These are phyloP conservation scores for Sclerotinia borealis DNA, from an alignment of 2,329 filamentous ascomycete genomes.

Conservation along the genomic window DNA sequence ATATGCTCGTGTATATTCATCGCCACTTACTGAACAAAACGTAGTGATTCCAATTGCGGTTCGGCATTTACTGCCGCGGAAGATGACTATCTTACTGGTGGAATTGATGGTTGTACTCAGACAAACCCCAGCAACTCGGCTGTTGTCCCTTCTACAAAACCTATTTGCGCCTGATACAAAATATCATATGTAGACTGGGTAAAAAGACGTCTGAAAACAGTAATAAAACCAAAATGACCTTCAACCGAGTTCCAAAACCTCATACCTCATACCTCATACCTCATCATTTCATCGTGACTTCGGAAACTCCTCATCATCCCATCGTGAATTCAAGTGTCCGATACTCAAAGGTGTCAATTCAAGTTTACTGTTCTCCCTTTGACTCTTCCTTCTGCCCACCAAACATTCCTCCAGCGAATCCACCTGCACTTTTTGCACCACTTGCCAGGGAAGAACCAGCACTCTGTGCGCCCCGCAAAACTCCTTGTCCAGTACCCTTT, in stretches of 20 bases:
- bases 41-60: conserved; percentile 44
- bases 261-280: not conserved
- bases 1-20: not conserved
- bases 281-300: not conserved
- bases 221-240: not conserved
- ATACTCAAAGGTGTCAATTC: not conserved
- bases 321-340: not conserved
- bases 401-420: conserved; percentile 14
- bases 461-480: conserved; percentile 13
- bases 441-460: conserved; percentile 14
- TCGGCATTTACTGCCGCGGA: conserved; percentile 38
- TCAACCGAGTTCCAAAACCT: not conserved
- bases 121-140: conserved; percentile 33
- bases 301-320: not conserved
- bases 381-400: conserved; percentile 9
- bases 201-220: not conserved
- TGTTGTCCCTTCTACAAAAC: conserved; percentile 25
- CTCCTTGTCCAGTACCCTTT: conserved; percentile 13
- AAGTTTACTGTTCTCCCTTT: not conserved
- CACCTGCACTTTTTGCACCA: conserved; percentile 16
- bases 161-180: conserved; percentile 26
- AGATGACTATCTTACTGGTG: conserved; percentile 39
- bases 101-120: conserved; percentile 32
- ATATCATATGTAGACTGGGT: not conserved
- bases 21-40: not conserved